A percentile compares a stretch with the other conserved stretches of the same genome.
Evolutionary conservation across 495 filamentous ascomycete species (phyloP).

Genomic region (Penicillium silybi): DNA sequence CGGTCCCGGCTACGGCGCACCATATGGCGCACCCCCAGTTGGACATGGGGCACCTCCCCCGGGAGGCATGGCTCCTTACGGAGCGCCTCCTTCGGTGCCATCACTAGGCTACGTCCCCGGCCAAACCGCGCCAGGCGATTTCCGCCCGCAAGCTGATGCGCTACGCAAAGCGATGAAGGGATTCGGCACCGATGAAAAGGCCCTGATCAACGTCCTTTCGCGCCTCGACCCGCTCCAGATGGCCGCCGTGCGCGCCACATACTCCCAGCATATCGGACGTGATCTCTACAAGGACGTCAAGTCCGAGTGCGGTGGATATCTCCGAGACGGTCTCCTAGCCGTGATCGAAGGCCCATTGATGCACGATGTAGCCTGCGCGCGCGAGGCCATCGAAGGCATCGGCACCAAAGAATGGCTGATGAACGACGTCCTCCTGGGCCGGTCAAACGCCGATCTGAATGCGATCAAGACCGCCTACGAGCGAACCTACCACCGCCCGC

Average conservation of each 20-base stretch:
- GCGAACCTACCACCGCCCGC: slow-evolving; percentile 51
- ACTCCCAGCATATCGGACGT: slow-evolving; percentile 54
- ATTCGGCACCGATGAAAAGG: slow-evolving; percentile 79
- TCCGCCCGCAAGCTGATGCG: slow-evolving; percentile 58
- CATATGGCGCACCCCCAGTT: slow-evolving; percentile 37
- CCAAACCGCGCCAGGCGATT: slow-evolving; percentile 61
- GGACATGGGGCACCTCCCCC: background rate
- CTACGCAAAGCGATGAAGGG: slow-evolving; percentile 86
- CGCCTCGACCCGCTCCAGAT: slow-evolving; percentile 70
- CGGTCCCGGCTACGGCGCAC: slow-evolving; percentile 4
- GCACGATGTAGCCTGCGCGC: slow-evolving; percentile 61
- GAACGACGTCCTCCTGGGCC: slow-evolving; percentile 78
- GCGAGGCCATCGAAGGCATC: slow-evolving; percentile 65
- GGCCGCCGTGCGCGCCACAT: slow-evolving; percentile 62
- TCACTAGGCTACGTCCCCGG: slow-evolving; percentile 60
- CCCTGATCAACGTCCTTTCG: slow-evolving; percentile 62
- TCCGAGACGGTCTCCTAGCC: slow-evolving; percentile 64
- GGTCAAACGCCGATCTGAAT: slow-evolving; percentile 78
- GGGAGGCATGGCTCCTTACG: slow-evolving; percentile 5
- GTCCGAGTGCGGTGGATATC: slow-evolving; percentile 69
- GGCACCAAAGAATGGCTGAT: slow-evolving; percentile 85
- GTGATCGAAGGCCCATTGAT: slow-evolving; percentile 73
- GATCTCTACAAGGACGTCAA: slow-evolving; percentile 69
- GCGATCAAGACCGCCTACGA: slow-evolving; percentile 78
- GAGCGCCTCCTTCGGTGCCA: slow-evolving; percentile 46